These are phyloP conservation scores for Debaryomyces psychrophilus DNA, from an alignment of 1,139 yeast genomes.

Conservation along the genomic window DNA sequence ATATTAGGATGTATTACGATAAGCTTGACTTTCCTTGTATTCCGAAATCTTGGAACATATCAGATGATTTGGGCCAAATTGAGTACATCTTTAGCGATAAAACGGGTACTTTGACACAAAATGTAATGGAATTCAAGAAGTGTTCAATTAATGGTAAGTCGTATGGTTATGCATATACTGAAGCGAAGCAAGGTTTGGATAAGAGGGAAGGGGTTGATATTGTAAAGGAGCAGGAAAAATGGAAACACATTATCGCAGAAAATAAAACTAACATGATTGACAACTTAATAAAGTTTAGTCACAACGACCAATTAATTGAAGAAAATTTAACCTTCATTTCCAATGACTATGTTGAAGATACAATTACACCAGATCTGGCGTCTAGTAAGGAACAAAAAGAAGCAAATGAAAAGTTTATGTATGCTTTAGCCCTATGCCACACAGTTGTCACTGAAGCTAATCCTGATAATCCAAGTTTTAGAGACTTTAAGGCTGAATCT, in stretches of 20 bases:
- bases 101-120: slow-evolving; percentile 95
- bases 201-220: slow-evolving; percentile 85
- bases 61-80: slow-evolving; percentile 96
- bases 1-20: slow-evolving; percentile 82
- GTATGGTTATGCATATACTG: slow-evolving; percentile 94
- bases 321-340: slow-evolving; percentile 80
- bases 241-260: slow-evolving; percentile 60
- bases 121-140: slow-evolving; percentile 95
- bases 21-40: slow-evolving; percentile 90
- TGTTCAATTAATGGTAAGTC: slow-evolving; percentile 86
- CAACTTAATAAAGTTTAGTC: slow-evolving; percentile 47
- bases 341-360: slow-evolving; percentile 52
- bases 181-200: slow-evolving; percentile 90
- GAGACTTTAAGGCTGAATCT: slow-evolving; percentile 85
- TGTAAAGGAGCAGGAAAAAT: slow-evolving; percentile 64
- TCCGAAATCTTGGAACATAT: slow-evolving; percentile 95
- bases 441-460: slow-evolving; percentile 81
- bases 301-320: slow-evolving; percentile 63
- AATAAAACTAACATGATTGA: slow-evolving; percentile 72
- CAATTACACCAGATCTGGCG: slow-evolving; percentile 25
- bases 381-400: slow-evolving; percentile 59
- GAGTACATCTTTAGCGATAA: slow-evolving; percentile 95
- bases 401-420: slow-evolving; percentile 78
- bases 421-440: slow-evolving; percentile 87
- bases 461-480: slow-evolving; percentile 55